Percentiles rank a stretch among this genome's conserved stretches.
phyloP scores from a whole-genome alignment of 441 rosid species.

The Adansonia madagascariensis region DNA sequence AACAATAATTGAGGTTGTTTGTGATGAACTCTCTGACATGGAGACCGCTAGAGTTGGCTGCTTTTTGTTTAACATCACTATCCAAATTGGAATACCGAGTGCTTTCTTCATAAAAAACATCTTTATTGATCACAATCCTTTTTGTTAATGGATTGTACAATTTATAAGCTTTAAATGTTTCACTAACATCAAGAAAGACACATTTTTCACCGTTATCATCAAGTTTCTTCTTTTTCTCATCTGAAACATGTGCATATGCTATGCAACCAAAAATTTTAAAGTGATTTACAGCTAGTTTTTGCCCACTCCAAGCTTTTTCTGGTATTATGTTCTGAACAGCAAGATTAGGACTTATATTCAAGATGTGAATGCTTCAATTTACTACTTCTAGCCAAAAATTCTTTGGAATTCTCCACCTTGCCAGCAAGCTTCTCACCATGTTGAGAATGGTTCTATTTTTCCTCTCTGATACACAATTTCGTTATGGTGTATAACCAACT shows the following conservation, averaged over 20 bases:
- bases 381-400: background rate
- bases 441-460: background rate
- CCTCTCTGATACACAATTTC: background rate
- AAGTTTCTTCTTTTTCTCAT: background rate
- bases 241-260: background rate
- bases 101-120: constrained; percentile 5
- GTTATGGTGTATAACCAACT: background rate
- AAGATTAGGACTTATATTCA: constrained; percentile 9
- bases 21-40: background rate
- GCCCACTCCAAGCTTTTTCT: background rate
- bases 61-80: background rate
- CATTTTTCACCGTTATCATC: constrained; percentile 11
- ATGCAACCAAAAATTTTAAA: background rate
- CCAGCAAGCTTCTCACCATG: background rate
- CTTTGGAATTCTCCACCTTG: no score
- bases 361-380: background rate
- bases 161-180: background rate
- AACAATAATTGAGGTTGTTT: background rate
- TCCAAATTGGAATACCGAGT: background rate
- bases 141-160: background rate
- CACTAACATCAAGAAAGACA: background rate
- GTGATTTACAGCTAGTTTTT: background rate
- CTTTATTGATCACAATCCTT: background rate
- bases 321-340: background rate
- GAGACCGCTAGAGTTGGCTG: background rate